Percentiles rank a stretch among this genome's conserved stretches.
phyloP scores from a whole-genome alignment of 768 basidiomycete species.

The Lactifluus pinguis region DNA sequence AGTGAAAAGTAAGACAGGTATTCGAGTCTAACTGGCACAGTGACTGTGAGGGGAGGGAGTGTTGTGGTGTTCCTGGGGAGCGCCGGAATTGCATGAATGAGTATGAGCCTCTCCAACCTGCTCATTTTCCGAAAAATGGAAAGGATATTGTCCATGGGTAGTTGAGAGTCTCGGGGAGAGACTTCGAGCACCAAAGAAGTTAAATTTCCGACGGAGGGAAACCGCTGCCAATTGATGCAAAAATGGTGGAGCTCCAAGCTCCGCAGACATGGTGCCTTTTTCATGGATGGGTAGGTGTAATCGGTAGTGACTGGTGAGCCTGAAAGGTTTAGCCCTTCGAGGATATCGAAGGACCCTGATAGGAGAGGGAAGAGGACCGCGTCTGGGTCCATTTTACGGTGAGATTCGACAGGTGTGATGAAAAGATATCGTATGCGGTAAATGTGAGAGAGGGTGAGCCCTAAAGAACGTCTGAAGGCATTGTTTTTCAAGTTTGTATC shows the following conservation, averaged over 20 bases:
- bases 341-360: background rate
- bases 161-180: background rate
- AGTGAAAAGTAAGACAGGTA: background rate
- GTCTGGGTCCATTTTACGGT: background rate
- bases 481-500: background rate
- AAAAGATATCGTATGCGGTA: no score
- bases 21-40: background rate
- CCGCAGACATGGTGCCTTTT: conserved; percentile 4
- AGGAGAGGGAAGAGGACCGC: background rate
- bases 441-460: conserved; percentile 12
- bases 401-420: conserved; percentile 4
- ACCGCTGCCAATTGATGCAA: conserved; percentile 5
- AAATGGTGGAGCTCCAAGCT: background rate
- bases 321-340: conserved; percentile 3
- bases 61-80: background rate
- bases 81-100: background rate
- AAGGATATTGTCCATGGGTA: conserved; percentile 3
- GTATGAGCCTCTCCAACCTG: conserved; percentile 1
- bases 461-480: background rate
- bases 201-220: conserved; percentile 2
- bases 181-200: background rate
- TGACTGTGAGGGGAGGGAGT: background rate
- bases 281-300: background rate
- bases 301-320: background rate
- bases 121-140: background rate